Percentiles rank a stretch among this genome's conserved stretches.
phyloP scores from a whole-genome alignment of 352 stramenopile genomes.

The Globisporangium canariense region DNA sequence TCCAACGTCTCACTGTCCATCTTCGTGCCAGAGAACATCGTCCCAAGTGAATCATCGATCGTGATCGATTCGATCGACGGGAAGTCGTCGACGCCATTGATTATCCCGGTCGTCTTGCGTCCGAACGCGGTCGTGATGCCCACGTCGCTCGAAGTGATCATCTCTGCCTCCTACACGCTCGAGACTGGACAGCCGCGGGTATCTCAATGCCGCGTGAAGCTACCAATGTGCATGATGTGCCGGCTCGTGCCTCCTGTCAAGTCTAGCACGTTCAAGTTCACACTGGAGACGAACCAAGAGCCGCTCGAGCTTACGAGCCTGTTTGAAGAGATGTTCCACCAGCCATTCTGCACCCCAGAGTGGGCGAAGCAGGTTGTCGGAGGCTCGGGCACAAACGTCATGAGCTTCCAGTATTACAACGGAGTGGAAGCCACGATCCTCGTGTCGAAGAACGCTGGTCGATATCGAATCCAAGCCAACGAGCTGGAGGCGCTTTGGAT shows the following conservation, averaged over 20 bases:
- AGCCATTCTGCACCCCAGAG: constrained; percentile 64
- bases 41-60: constrained; percentile 55
- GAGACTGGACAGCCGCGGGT: constrained; percentile 67
- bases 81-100: constrained; percentile 53
- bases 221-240: constrained; percentile 78
- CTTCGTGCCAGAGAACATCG: constrained; percentile 56
- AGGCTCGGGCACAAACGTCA: constrained; percentile 62
- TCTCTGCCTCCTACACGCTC: constrained; percentile 73
- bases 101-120: constrained; percentile 55
- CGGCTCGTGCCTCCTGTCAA: constrained; percentile 75
- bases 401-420: constrained; percentile 89
- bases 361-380: constrained; percentile 66
- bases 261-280: constrained; percentile 85
- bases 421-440: constrained; percentile 82
- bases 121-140: constrained; percentile 51
- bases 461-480: constrained; percentile 86
- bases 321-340: constrained; percentile 87
- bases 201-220: constrained; percentile 50
- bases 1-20: constrained; percentile 79
- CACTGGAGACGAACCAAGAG: constrained; percentile 83
- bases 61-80: constrained; percentile 73
- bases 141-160: constrained; percentile 54
- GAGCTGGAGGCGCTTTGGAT: constrained; percentile 81
- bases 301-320: constrained; percentile 65
- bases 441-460: constrained; percentile 86